These are phyloP conservation scores for Euphorbia lathyris DNA, from an alignment of 345 rosid genomes.

Conservation along the genomic window DNA sequence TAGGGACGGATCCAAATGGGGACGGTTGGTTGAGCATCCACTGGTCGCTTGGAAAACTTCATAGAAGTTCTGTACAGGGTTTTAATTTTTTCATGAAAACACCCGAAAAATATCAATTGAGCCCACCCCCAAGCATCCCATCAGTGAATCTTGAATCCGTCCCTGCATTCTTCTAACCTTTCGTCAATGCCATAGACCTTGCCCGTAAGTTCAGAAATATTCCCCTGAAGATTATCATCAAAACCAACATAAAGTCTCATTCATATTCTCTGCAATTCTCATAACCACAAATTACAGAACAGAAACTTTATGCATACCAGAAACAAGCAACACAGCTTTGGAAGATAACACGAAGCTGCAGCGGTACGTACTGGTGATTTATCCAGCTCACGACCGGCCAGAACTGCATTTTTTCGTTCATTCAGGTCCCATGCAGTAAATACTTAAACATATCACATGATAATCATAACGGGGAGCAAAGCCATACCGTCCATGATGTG, in stretches of 20 bases:
- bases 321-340: slow-evolving; percentile 59
- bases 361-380: slow-evolving; percentile 80
- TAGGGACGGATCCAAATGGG: not conserved
- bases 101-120: no score
- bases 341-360: slow-evolving; percentile 84
- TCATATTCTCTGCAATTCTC: not conserved
- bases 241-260: not conserved
- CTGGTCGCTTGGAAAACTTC: no score
- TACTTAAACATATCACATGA: slow-evolving; percentile 6
- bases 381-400: slow-evolving; percentile 90
- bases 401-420: slow-evolving; percentile 46
- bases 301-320: slow-evolving; percentile 45
- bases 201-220: slow-evolving; percentile 79
- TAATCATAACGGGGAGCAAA: slow-evolving; percentile 2
- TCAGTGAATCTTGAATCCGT: not conserved
- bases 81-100: no score
- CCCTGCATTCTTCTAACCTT: slow-evolving; percentile 28
- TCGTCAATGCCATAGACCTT: slow-evolving; percentile 52
- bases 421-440: not conserved
- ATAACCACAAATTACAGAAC: not conserved
- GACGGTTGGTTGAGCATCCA: not conserved
- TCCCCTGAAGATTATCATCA: slow-evolving; percentile 55
- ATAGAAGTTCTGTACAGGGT: no score
- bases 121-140: no score
- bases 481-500: slow-evolving; percentile 79